Percentiles rank a stretch among this genome's conserved stretches.
These are phyloP conservation scores for Hypsizygus marmoreus DNA, from an alignment of 768 basidiomycete species.

Conservation along the genomic window DNA sequence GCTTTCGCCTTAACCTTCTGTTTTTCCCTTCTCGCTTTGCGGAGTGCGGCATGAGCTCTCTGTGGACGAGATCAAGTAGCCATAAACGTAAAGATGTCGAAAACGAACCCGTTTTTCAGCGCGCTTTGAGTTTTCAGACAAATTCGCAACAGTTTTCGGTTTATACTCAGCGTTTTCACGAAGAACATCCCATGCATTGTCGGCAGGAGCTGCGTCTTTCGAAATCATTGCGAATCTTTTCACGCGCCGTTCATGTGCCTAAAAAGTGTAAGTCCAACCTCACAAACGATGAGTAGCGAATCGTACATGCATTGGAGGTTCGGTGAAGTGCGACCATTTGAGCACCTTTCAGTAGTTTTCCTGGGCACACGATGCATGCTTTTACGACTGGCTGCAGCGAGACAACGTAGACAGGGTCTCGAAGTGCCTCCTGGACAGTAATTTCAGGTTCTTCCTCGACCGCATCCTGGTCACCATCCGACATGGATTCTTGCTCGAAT, in stretches of 20 bases:
- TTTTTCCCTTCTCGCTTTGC: conserved; percentile 50
- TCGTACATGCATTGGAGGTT: conserved; percentile 60
- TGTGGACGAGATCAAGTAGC: conserved; percentile 21
- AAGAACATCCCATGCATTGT: conserved; percentile 51
- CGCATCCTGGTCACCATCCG: conserved; percentile 26
- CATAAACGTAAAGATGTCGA: neutral
- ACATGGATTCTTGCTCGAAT: conserved; percentile 18
- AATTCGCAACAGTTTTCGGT: conserved; percentile 22
- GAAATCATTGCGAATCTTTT: conserved; percentile 50
- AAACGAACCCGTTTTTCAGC: conserved; percentile 59
- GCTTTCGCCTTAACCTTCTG: conserved; percentile 47
- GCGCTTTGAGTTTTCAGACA: conserved; percentile 51
- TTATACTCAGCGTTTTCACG: conserved; percentile 27
- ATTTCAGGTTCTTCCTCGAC: conserved; percentile 40
- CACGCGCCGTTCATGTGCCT: conserved; percentile 69
- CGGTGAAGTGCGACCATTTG: conserved; percentile 60
- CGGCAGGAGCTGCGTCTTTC: conserved; percentile 36
- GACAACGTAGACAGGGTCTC: conserved; percentile 63
- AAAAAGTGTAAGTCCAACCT: conserved; percentile 16
- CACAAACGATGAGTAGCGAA: conserved; percentile 17
- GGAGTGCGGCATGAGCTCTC: conserved; percentile 47
- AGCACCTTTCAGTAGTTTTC: conserved; percentile 64
- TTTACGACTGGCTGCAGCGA: conserved; percentile 55
- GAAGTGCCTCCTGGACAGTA: conserved; percentile 59
- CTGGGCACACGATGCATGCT: conserved; percentile 70